Evolutionary conservation across 768 basidiomycete species (phyloP), one percentile per base, ranked within the genome.

Genomic region (Boletus barrowsii): DNA sequence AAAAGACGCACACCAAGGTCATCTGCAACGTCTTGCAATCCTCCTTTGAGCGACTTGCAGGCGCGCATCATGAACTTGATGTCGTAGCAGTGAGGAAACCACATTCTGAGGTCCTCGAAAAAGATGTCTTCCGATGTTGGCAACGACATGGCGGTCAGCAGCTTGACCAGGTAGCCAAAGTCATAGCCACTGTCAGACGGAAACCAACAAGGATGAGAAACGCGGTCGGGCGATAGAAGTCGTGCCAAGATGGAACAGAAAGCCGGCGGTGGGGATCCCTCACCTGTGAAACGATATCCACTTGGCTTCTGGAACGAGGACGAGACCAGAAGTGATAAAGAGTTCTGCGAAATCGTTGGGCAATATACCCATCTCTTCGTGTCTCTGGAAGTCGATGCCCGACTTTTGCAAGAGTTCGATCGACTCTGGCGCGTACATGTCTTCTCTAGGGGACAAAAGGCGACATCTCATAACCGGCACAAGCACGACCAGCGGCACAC

Each of bases 221-320:
- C 35, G 13, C 46, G 43, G 29, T 35, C 52, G 29, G 10, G 8
- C 2, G 26, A 37, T 30, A 1, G 13, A 10, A 14, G 37, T n/a
- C 36, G 11, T 13, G 41, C 14, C 32, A 11, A 14, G 42, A 46
- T 17, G 26, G 50, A 47, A 9, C n/a, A 10, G 39, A 39, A 24
- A 10, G 44, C 6, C 5, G 11, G 15, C 1, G 15, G 22, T 3
- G 41, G 37, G n/a, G 40, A 26, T 9, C 29, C 15, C 88, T 68
- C 65, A 94, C 96, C 92, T 94, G 68, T 98, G 97, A 69, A 98
- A 99, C 10, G 93, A 95, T 68, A 98, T 88, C 96, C 96, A 99
- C 72, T 82, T 93, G 32, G 90, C 90, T 43, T 97, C 92, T 33
- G 87, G 83, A 35, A 86, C 76, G 61, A 98, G 72, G 15, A 99